Evolutionary conservation across 2,329 filamentous ascomycete species (phyloP), one percentile per base, ranked within the genome.

Genomic region (Epichloe glyceriae): DNA sequence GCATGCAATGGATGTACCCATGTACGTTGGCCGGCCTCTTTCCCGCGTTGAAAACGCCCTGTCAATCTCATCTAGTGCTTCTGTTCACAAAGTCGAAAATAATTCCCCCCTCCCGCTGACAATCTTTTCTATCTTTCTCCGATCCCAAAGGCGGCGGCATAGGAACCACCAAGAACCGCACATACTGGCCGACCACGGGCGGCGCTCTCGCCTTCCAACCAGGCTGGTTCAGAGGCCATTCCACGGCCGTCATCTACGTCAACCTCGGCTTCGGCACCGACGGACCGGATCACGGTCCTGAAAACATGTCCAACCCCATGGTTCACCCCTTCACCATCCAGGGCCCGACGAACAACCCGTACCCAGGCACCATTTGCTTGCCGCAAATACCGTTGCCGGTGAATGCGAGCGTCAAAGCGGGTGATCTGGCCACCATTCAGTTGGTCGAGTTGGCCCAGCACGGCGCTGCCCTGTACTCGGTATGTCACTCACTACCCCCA

Each of bases 1-100:
- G 89, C 69, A 91, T 93, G 86, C 86, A 95, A 72, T 96, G 89
- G 89, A 82, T 83, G 65, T 95, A 95, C 73, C 89, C 90, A 67
- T 96, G 89, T 95, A 73, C 71, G 87, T 49, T 47, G 5, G 3
- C 3, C 8, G 8, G 30, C 30, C 30, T 11, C 26, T 3, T 11
- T 4, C 3, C 30, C 26, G 22, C 7, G 22, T 22, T 5, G 2
- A 22, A 22, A 6, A 39, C 22, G 15, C 22, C 20, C 34, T 40
- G 20, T 20, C 10, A 22, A 37, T 52, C 46, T 50, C 20, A 46
- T 50, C 42, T 30, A 51, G 52, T 12, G 7, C 20, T 38, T 11
- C 8, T 12, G 4, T 12, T 19, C 2, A 20, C 20, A 47, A 11
- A 11, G 5, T 15, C 14, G 17, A 14, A 11, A 4, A 4, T 4